Percentiles rank a stretch among this genome's conserved stretches.
Evolutionary conservation across 805 yeast genomes (phyloP).

Genomic region (Brettanomyces anomalus): DNA sequence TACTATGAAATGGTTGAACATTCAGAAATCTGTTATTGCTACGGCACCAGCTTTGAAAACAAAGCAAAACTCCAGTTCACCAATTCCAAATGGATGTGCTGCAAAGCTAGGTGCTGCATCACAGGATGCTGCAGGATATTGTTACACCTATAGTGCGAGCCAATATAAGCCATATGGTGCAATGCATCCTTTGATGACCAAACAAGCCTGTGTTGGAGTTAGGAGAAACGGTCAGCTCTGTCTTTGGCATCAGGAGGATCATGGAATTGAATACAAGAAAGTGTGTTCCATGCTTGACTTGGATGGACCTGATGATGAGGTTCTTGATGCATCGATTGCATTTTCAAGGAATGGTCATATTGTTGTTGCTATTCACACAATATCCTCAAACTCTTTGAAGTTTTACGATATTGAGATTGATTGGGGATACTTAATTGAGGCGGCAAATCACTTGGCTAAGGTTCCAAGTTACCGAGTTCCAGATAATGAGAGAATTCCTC

Average conservation of each 20-base stretch:
- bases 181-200: conserved; percentile 57
- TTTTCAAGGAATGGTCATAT: conserved; percentile 39
- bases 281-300: conserved; percentile 21
- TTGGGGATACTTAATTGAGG: conserved; percentile 46
- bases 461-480: conserved; percentile 46
- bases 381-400: conserved; percentile 27
- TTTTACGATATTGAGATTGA: conserved; percentile 36
- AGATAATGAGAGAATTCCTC: conserved; percentile 31
- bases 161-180: conserved; percentile 55
- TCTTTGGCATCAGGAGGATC: conserved; percentile 58
- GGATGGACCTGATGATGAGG: conserved; percentile 17
- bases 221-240: conserved; percentile 53
- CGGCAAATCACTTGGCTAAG: conserved; percentile 36
- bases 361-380: conserved; percentile 33
- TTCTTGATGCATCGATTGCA: conserved; percentile 40
- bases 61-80: conserved; percentile 17
- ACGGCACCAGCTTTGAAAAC: conserved; percentile 47
- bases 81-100: conserved; percentile 27
- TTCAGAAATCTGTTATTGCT: conserved; percentile 57
- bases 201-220: conserved; percentile 62
- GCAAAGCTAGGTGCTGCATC: conserved; percentile 27
- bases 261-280: conserved; percentile 47
- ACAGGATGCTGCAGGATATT: conserved; percentile 23
- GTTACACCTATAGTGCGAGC: conserved; percentile 46
- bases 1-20: conserved; percentile 63